Evolutionary conservation across 106 monocot genomes (phyloP), one percentile per base, ranked within the genome.

Genomic region (Alisma plantagoaquatica): DNA sequence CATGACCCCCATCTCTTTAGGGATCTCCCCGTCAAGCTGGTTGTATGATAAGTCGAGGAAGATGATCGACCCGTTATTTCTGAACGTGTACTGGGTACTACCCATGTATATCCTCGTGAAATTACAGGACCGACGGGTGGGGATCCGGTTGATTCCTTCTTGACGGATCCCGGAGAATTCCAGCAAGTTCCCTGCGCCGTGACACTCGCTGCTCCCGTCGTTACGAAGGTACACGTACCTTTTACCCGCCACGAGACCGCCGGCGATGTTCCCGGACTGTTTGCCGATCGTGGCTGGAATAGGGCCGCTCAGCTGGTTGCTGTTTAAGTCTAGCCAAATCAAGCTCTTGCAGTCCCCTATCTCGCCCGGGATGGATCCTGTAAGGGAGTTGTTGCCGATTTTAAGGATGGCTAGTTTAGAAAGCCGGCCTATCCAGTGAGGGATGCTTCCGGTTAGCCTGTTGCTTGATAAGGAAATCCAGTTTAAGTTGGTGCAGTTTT

Each of bases 61-160:
- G 53, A 91, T 84, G 70, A 91, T 84, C 5, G 91, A 77, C 23
- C 91, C 91, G 56, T 91, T 91, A 70, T 91, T 80, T 65, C 78
- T 84, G 75, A 91, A 91, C 11, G 91, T 91, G 55, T 80, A 80
- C 46, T 72, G 77, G 0, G 84, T 81, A 66, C 50, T 84, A 27
- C 91, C 91, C 75, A 81, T 75, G 51, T 91, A 91, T 29, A 84
- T 69, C 49, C 91, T 57, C 3, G 80, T 84, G 73, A 81, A 91
- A 61, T 91, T 91, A 67, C 91, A 91, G 46, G 71, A 47, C 53
- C 57, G 66, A 15, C 68, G 72, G 44, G 69, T 81, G 20, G 61
- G 49, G 2, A 61, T 33, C 49, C 61, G 47, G 22, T 8, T 22
- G 33, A 61, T 46, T 41, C 74, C 70, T 41, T 84, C 91, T 33